These are phyloP conservation scores for Diaporthe eres DNA, from an alignment of 2,329 filamentous ascomycete genomes.

Conservation along the genomic window DNA sequence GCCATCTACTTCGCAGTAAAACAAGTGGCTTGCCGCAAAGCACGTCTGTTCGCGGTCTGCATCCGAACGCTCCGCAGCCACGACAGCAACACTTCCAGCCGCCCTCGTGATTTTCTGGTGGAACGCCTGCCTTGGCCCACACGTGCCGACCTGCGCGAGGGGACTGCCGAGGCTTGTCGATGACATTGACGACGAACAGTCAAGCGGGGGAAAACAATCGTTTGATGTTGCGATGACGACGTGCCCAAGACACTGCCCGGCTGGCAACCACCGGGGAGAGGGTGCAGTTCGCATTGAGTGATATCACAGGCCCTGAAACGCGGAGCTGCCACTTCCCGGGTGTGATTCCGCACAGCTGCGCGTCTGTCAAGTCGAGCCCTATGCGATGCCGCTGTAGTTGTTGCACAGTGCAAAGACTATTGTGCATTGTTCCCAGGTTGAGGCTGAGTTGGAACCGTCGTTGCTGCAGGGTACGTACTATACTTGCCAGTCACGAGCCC, in stretches of 20 bases:
- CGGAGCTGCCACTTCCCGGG: conserved; percentile 33
- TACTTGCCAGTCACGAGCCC: background rate
- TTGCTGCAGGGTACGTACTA: background rate
- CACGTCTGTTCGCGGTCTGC: conserved; percentile 19
- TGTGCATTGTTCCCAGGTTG: background rate
- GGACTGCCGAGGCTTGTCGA: conserved; percentile 4
- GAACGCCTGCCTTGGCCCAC: conserved; percentile 14
- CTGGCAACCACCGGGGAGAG: background rate
- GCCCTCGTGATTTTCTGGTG: background rate
- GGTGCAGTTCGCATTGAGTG: conserved; percentile 27
- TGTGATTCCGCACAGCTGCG: conserved; percentile 10
- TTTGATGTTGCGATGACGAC: conserved; percentile 34
- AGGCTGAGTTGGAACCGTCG: conserved; percentile 1
- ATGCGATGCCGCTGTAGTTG: background rate
- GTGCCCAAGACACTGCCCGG: background rate
- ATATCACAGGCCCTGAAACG: conserved; percentile 38
- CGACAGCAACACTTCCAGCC: conserved; percentile 2
- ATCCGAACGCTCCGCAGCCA: background rate
- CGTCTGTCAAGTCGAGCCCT: conserved; percentile 9
- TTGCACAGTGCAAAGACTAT: conserved; percentile 21
- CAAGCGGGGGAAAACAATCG: conserved; percentile 11
- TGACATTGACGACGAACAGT: background rate
- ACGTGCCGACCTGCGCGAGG: background rate
- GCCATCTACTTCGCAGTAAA: conserved; percentile 27
- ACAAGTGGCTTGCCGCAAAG: conserved; percentile 34